Percentiles rank a stretch among this genome's conserved stretches.
These are phyloP conservation scores for Arabidopsis lyrata DNA, from an alignment of 441 rosid species.

Conservation along the genomic window DNA sequence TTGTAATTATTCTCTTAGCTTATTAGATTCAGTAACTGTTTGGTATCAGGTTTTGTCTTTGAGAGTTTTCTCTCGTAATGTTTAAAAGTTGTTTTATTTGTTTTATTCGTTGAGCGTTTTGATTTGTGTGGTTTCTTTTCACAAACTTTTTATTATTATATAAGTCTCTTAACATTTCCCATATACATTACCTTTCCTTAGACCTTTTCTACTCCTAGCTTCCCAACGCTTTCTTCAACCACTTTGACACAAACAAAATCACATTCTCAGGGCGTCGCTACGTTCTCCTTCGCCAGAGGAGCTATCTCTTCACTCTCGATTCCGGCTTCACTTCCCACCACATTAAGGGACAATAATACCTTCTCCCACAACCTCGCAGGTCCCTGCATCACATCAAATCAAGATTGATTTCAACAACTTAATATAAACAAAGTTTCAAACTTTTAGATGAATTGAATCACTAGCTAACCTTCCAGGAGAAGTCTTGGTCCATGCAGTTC, in stretches of 20 bases:
- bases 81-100: not conserved
- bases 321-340: slow-evolving; percentile 58
- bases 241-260: slow-evolving; percentile 1
- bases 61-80: not conserved
- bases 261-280: slow-evolving; percentile 72
- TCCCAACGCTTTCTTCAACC: not conserved
- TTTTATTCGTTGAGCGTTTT: not conserved
- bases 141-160: not conserved
- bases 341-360: slow-evolving; percentile 63
- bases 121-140: not conserved
- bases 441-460: slow-evolving; percentile 11
- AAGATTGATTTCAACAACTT: not conserved
- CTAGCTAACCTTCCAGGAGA: slow-evolving; percentile 88
- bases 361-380: slow-evolving; percentile 82
- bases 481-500: slow-evolving; percentile 88
- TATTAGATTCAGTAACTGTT: not conserved
- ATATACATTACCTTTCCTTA: not conserved
- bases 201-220: slow-evolving; percentile 32
- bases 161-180: slow-evolving; percentile 2
- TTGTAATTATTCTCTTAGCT: slow-evolving; percentile 20
- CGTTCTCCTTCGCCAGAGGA: slow-evolving; percentile 76
- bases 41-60: not conserved
- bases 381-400: slow-evolving; percentile 55
- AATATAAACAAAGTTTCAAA: not conserved
- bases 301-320: slow-evolving; percentile 66